These are phyloP conservation scores for Metarhizium guizhouense DNA, from an alignment of 2,329 filamentous ascomycete genomes.

Conservation along the genomic window DNA sequence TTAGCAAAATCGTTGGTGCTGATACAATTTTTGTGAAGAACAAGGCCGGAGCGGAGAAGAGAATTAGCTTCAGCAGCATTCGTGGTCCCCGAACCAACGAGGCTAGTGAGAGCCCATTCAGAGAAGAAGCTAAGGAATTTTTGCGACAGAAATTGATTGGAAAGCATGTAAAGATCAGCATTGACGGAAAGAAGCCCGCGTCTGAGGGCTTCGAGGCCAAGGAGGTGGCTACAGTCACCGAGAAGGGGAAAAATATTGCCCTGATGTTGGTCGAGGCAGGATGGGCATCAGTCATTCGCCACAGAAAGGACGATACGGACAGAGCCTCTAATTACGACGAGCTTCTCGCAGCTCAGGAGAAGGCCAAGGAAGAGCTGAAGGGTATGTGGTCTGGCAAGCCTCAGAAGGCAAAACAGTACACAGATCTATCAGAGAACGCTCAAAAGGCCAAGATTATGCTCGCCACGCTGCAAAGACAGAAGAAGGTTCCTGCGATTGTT, in stretches of 20 bases:
- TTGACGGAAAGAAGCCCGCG: conserved; percentile 86
- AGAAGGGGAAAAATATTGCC: conserved; percentile 80
- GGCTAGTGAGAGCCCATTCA: conserved; percentile 77
- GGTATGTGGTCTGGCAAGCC: conserved; percentile 93
- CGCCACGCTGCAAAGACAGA: conserved; percentile 78
- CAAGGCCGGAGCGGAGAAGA: conserved; percentile 78
- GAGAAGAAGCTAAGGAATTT: conserved; percentile 92
- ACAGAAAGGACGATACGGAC: conserved; percentile 90
- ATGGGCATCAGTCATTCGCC: conserved; percentile 87
- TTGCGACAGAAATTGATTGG: conserved; percentile 88
- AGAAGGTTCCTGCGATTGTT: conserved; percentile 85
- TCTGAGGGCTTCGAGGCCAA: conserved; percentile 87
- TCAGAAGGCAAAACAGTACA: conserved; percentile 71
- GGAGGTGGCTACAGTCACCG: conserved; percentile 81
- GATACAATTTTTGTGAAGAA: conserved; percentile 83
- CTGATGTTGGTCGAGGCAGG: conserved; percentile 82
- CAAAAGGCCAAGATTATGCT: conserved; percentile 96
- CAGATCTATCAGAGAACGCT: conserved; percentile 83
- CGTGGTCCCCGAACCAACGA: conserved; percentile 87
- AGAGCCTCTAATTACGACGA: conserved; percentile 91
- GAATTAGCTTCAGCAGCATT: conserved; percentile 85
- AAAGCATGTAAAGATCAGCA: conserved; percentile 82
- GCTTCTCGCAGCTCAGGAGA: conserved; percentile 69
- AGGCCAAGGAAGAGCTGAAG: conserved; percentile 78
- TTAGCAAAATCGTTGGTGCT: conserved; percentile 77